Base-by-base conservation (phyloP, 371 early-diverging fungal species). In the Mortierella sp. region DNA sequence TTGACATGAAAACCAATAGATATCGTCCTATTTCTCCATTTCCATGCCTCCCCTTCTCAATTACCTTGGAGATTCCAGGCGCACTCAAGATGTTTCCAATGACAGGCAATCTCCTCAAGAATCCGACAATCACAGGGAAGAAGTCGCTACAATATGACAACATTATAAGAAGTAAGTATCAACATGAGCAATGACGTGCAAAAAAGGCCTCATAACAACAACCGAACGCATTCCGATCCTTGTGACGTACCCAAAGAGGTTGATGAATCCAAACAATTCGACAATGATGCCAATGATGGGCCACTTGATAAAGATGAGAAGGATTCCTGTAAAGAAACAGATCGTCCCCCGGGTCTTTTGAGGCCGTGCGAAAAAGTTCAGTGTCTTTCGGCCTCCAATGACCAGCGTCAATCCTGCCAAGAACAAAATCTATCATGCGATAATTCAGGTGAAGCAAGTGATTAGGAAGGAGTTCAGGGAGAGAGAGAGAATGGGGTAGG, bases 261-360 rank as follows among this genome's bases (percentile, higher is more conserved):
- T 98, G 73, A 98, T 90, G 81, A 99, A 97, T 0, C 99, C 99
- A 92, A 98, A 96, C 6, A 95, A 83, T 88, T 99, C 98, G 68
- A 98, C 90, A 55, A 93, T 45, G 76, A 99, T 95, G n/a, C 99
- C 99, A 71, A 96, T 79, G n/a, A 97, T 88, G 50, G 98, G 95
- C 94, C 95, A 96, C 86, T 95, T 95, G 72, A 95, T 72, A 82
- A 99, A 93, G 13, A 99, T 97, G 44, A 99, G 84, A 5, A 95
- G 57, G 31, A 99, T 95, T n/a, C 99, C 99, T n/a, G 91, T 91
- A 80, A 97, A 91, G 88, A 99, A 98, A 80, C 96, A 96, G 31
- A 96, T 87, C 16, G 99, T 96, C 38, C 99, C 99, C 34, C 95
- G 91, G 63, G 96, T 80, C 89, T 98, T 98, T 84, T 96, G 92